Conservation (phyloP, 2,329 filamentous ascomycete species). For the Alternaria sp. region DNA sequence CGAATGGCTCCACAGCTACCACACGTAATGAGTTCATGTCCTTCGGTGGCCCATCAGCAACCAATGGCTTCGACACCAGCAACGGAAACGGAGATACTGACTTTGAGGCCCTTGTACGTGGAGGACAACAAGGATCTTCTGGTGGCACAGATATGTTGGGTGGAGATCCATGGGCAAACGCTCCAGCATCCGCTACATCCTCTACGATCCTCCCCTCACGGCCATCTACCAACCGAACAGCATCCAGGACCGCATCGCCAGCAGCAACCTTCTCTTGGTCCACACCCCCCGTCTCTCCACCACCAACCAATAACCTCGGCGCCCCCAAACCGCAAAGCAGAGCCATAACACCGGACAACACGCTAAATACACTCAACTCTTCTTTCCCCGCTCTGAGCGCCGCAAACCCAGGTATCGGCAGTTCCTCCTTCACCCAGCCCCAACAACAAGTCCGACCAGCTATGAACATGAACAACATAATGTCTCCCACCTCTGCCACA, state of each 20-base stretch:
- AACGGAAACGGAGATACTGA: slow-evolving; percentile 72
- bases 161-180: slow-evolving; percentile 54
- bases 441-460: slow-evolving; percentile 50
- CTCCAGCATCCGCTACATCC: slow-evolving; percentile 42
- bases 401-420: slow-evolving; percentile 46
- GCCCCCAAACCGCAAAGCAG: slow-evolving; percentile 46
- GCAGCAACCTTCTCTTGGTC: slow-evolving; percentile 59
- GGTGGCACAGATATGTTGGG: slow-evolving; percentile 51
- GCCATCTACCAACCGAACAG: slow-evolving; percentile 34
- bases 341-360: slow-evolving; percentile 62
- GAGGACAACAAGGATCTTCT: slow-evolving; percentile 60
- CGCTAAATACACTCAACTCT: slow-evolving; percentile 51
- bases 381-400: slow-evolving; percentile 48
- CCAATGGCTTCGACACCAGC: slow-evolving; percentile 66
- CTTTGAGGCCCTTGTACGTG: slow-evolving; percentile 90
- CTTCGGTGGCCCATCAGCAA: slow-evolving; percentile 63
- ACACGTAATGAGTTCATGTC: slow-evolving; percentile 73
- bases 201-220: slow-evolving; percentile 45
- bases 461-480: slow-evolving; percentile 46
- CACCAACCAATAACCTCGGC: slow-evolving; percentile 35
- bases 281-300: slow-evolving; percentile 49
- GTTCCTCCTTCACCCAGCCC: slow-evolving; percentile 46
- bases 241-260: slow-evolving; percentile 39
- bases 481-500: slow-evolving; percentile 25
- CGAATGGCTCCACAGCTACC: slow-evolving; percentile 62